A percentile compares a stretch with the other conserved stretches of the same genome.
phyloP scores from a whole-genome alignment of 2,329 filamentous ascomycete genomes.

The Aphanoascus verrucosus region DNA sequence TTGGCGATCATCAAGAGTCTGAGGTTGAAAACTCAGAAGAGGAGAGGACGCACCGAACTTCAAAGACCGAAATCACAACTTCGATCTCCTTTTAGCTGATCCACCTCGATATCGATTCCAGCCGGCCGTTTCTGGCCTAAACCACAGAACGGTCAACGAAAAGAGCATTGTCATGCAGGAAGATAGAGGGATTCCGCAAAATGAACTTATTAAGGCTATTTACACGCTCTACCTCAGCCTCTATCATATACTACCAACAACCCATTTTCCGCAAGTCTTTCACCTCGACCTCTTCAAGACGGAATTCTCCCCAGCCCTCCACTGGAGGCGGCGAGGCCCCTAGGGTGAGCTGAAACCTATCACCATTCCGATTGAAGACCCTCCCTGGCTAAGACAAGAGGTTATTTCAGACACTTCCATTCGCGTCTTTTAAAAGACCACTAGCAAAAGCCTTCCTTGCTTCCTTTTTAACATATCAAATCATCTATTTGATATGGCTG shows the following conservation, averaged over 20 bases:
- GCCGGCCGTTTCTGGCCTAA: too few species aligned
- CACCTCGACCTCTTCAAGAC: background rate
- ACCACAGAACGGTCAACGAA: too few species aligned
- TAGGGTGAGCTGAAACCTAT: background rate
- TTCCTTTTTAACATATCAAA: constrained; percentile 40
- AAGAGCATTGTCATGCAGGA: background rate
- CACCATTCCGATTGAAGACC: background rate
- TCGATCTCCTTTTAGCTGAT: too few species aligned
- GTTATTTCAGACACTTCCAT: constrained; percentile 18
- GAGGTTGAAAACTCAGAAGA: too few species aligned
- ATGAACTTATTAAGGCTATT: constrained; percentile 3
- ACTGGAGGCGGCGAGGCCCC: background rate
- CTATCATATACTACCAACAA: background rate
- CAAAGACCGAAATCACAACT: too few species aligned
- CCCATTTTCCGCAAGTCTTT: background rate
- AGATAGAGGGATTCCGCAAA: background rate
- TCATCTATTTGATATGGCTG: constrained; percentile 40
- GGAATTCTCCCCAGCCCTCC: background rate
- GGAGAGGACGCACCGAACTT: too few species aligned
- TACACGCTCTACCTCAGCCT: background rate
- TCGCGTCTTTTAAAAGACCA: constrained; percentile 33
- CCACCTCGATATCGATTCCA: too few species aligned
- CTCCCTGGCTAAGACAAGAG: background rate
- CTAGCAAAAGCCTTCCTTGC: constrained; percentile 41
- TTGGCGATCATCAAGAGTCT: too few species aligned